Conservation (phyloP, 108 stramenopile species). For the Skeletonema menzelii region DNA sequence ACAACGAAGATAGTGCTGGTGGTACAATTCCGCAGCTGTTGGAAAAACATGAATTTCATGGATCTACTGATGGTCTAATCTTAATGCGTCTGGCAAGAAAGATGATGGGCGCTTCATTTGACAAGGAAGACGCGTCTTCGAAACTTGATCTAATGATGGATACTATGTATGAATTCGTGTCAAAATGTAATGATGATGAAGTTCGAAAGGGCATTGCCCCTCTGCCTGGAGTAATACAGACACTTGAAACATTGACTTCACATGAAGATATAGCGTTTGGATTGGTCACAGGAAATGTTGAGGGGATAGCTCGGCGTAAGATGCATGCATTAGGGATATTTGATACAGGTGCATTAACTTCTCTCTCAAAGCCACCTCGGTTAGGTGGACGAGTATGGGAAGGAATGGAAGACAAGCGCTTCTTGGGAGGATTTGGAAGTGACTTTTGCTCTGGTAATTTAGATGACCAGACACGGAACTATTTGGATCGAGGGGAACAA, state of each 20-base stretch:
- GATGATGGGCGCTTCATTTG: constrained; percentile 19
- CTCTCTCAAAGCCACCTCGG: constrained; percentile 17
- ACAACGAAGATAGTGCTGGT: background rate
- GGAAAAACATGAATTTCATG: constrained; percentile 46
- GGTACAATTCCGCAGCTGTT: constrained; percentile 45
- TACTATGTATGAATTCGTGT: constrained; percentile 48
- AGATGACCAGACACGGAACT: constrained; percentile 43
- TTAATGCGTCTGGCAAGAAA: constrained; percentile 47
- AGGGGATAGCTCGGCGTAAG: constrained; percentile 60
- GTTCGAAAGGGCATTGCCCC: constrained; percentile 36
- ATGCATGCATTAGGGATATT: constrained; percentile 51
- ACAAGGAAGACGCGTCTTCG: constrained; percentile 2
- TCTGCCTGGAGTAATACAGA: constrained; percentile 48
- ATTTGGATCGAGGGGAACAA: constrained; percentile 61
- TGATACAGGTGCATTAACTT: constrained; percentile 44
- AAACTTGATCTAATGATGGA: constrained; percentile 43
- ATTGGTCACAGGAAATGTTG: constrained; percentile 61
- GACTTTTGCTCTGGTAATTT: constrained; percentile 59
- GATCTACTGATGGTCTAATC: constrained; percentile 58
- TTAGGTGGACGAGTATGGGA: constrained; percentile 37
- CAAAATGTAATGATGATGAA: constrained; percentile 25
- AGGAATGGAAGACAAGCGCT: constrained; percentile 46
- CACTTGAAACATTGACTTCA: constrained; percentile 30
- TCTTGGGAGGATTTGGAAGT: constrained; percentile 62
- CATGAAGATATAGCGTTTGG: constrained; percentile 45